A percentile compares a stretch with the other conserved stretches of the same genome.
Evolutionary conservation across 2,329 filamentous ascomycete genomes (phyloP).

Genomic region (Plectosphaerella cucumerina): DNA sequence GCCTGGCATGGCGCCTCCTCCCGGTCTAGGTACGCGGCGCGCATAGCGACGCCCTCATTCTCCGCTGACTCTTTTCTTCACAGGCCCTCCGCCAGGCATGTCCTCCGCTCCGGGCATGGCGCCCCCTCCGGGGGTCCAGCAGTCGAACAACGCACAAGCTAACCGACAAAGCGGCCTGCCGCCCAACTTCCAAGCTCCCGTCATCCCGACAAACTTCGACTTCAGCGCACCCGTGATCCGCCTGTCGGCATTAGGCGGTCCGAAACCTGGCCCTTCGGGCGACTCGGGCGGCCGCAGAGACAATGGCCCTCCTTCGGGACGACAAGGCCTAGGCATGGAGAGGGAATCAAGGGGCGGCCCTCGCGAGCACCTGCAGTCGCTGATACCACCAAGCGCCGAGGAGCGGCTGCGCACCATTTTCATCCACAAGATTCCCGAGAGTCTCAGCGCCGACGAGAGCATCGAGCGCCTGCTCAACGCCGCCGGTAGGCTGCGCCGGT

Average conservation of each 20-base stretch:
- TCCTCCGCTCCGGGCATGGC: conserved; percentile 75
- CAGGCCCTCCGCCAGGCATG: conserved; percentile 77
- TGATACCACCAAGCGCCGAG: conserved; percentile 80
- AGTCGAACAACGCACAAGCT: conserved; percentile 68
- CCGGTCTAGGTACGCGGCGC: conserved; percentile 68
- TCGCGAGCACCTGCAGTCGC: conserved; percentile 64
- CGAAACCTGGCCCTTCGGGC: conserved; percentile 47
- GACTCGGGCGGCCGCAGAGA: conserved; percentile 39
- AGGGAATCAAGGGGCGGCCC: conserved; percentile 62
- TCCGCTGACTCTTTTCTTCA: conserved; percentile 8
- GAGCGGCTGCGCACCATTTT: conserved; percentile 92
- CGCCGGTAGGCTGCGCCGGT: conserved; percentile 77
- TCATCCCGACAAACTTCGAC: conserved; percentile 96
- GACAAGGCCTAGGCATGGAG: conserved; percentile 55
- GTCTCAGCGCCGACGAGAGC: conserved; percentile 69
- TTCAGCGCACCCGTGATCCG: conserved; percentile 96
- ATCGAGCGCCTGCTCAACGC: conserved; percentile 73
- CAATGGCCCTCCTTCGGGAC: conserved; percentile 33
- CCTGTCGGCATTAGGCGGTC: conserved; percentile 72
- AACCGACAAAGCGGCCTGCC: conserved; percentile 78
- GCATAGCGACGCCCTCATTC: background rate
- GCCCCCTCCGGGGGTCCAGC: conserved; percentile 73
- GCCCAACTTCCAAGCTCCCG: conserved; percentile 78
- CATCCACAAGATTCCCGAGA: conserved; percentile 78
- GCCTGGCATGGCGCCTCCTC: conserved; percentile 71